phyloP scores from a whole-genome alignment of 2,329 filamentous ascomycete species.

The Parascedosporium putredinis region DNA sequence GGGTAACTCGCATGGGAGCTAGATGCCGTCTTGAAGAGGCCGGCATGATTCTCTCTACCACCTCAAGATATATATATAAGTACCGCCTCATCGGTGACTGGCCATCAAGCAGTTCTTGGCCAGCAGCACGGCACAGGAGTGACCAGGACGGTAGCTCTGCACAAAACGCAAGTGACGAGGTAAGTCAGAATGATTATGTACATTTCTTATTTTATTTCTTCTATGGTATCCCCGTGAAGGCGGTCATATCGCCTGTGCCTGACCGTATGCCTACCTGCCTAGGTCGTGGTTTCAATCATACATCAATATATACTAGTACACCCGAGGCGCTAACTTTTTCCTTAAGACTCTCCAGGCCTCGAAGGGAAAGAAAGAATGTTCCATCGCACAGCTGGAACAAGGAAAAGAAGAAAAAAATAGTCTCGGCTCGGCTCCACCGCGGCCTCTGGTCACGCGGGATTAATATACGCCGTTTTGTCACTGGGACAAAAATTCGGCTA shows the following conservation, averaged over 20 bases:
- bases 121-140: too few species aligned
- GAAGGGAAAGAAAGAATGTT: neutral
- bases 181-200: neutral
- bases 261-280: conserved; percentile 5
- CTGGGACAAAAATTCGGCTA: neutral
- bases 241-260: neutral
- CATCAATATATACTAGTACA: conserved; percentile 6
- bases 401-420: too few species aligned
- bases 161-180: neutral
- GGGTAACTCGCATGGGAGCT: too few species aligned
- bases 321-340: neutral
- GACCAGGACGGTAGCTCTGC: too few species aligned
- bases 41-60: too few species aligned
- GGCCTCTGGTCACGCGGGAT: neutral
- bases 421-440: conserved; percentile 1
- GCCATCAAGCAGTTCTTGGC: too few species aligned
- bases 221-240: neutral
- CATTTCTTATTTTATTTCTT: neutral
- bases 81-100: too few species aligned
- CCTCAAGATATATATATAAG: too few species aligned
- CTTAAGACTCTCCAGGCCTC: neutral
- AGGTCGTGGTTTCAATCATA: conserved; percentile 5
- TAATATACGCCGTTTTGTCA: neutral
- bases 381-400: neutral
- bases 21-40: too few species aligned